phyloP scores from a whole-genome alignment of 345 rosid genomes.

The Camelina sativa region DNA sequence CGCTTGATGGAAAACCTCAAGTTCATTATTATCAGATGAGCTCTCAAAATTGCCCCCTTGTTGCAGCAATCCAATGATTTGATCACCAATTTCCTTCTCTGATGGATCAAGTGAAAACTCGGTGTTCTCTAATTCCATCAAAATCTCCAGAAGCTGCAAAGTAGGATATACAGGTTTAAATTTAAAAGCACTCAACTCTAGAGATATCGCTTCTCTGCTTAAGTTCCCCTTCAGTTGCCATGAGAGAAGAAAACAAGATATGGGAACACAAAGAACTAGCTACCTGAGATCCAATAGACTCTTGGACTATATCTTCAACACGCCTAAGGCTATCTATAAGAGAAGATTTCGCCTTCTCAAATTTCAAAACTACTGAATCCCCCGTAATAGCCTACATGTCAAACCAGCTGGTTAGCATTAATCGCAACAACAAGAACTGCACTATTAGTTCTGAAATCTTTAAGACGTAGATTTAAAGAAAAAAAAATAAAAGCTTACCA shows the following conservation, averaged over 20 bases:
- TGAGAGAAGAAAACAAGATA: constrained; percentile 28
- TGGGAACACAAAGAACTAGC: constrained; percentile 14
- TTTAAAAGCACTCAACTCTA: neutral
- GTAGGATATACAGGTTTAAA: constrained; percentile 12
- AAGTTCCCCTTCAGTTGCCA: neutral
- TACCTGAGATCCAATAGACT: constrained; percentile 88
- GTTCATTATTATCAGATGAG: constrained; percentile 67
- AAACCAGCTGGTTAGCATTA: constrained; percentile 21
- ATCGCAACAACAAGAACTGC: neutral
- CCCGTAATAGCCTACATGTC: constrained; percentile 87
- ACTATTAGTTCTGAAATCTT: neutral
- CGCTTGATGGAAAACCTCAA: constrained; percentile 88
- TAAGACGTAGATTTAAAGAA: neutral
- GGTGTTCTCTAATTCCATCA: constrained; percentile 64
- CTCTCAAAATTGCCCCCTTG: constrained; percentile 81
- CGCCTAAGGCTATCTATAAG: constrained; percentile 84
- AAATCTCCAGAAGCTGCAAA: constrained; percentile 78
- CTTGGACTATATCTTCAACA: constrained; percentile 87
- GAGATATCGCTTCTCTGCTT: neutral
- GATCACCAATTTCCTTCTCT: constrained; percentile 94
- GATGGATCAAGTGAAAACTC: constrained; percentile 63
- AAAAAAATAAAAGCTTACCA: constrained; percentile 54
- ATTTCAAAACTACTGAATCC: constrained; percentile 85
- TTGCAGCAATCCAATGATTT: constrained; percentile 78
- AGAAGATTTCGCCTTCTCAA: constrained; percentile 75